Percentiles rank a stretch among this genome's conserved stretches.
Conservation (phyloP, 2,329 filamentous ascomycete species). For the Aureobasidium leucospermi region DNA sequence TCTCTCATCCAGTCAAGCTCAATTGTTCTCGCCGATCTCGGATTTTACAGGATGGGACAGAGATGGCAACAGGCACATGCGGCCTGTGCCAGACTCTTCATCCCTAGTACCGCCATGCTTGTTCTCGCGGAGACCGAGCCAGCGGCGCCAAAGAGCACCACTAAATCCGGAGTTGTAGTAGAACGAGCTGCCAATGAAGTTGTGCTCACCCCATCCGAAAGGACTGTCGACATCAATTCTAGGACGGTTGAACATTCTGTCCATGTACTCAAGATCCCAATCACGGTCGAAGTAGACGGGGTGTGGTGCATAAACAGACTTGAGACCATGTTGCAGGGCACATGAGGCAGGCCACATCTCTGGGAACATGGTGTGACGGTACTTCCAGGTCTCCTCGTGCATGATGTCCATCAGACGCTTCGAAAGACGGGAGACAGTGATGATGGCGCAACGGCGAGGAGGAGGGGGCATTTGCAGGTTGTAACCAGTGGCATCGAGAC, state of each 20-base stretch:
- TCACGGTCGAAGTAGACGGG: slow-evolving; percentile 72
- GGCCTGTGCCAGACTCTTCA: slow-evolving; percentile 34
- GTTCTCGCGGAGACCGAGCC: slow-evolving; percentile 42
- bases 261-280: slow-evolving; percentile 48
- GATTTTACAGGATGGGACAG: slow-evolving; percentile 44
- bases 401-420: slow-evolving; percentile 65
- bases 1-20: neutral
- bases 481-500: slow-evolving; percentile 62
- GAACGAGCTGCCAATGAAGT: slow-evolving; percentile 43
- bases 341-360: slow-evolving; percentile 73
- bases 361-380: slow-evolving; percentile 65
- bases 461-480: slow-evolving; percentile 47
- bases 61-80: slow-evolving; percentile 39
- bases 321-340: slow-evolving; percentile 68
- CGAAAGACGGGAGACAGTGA: slow-evolving; percentile 68
- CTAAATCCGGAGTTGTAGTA: slow-evolving; percentile 46
- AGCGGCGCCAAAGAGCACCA: slow-evolving; percentile 42
- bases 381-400: slow-evolving; percentile 67
- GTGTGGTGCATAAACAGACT: slow-evolving; percentile 70
- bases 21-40: slow-evolving; percentile 25
- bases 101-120: slow-evolving; percentile 28
- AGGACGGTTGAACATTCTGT: slow-evolving; percentile 43
- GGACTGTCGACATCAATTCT: slow-evolving; percentile 37
- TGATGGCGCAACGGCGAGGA: slow-evolving; percentile 68
- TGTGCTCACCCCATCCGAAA: slow-evolving; percentile 47